Evolutionary conservation across 805 yeast genomes (phyloP).

Genomic region (Kodamaea lidongshanica): DNA sequence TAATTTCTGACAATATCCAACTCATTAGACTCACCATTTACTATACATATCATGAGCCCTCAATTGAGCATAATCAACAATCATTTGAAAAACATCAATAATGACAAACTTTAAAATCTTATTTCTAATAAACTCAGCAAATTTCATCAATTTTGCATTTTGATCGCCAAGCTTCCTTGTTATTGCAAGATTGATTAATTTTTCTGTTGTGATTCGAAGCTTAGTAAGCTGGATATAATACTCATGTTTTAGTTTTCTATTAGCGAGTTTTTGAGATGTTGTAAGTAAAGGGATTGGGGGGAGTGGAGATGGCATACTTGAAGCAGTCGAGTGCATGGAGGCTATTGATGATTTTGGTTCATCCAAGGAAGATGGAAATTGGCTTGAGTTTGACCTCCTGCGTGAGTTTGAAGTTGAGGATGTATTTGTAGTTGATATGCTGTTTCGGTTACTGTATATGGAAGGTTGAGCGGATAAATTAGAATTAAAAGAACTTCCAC

Average conservation of each 20-base stretch:
- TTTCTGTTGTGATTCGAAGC: constrained; percentile 14
- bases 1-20: too few species aligned
- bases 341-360: constrained; percentile 3
- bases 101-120: constrained; percentile 31
- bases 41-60: constrained; percentile 9
- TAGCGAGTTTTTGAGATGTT: constrained; percentile 22
- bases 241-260: constrained; percentile 26
- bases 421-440: constrained; percentile 18
- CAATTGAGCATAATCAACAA: constrained; percentile 25
- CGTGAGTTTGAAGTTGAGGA: constrained; percentile 17
- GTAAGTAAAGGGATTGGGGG: constrained; percentile 13
- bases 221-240: constrained; percentile 26
- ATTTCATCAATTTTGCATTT: constrained; percentile 17
- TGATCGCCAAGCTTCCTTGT: constrained; percentile 2
- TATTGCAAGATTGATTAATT: constrained; percentile 8
- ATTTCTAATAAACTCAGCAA: constrained; percentile 32
- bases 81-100: constrained; percentile 32
- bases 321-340: constrained; percentile 1
- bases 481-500: constrained; percentile 24
- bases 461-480: constrained; percentile 14
- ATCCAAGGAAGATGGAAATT: constrained; percentile 7
- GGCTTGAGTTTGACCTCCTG: constrained; percentile 14
- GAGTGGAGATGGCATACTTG: constrained; percentile 4
- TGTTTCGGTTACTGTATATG: constrained; percentile 17
- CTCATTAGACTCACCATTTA: too few species aligned